These are phyloP conservation scores for Komagataella mondaviorum DNA, from an alignment of 805 yeast species.

Conservation along the genomic window DNA sequence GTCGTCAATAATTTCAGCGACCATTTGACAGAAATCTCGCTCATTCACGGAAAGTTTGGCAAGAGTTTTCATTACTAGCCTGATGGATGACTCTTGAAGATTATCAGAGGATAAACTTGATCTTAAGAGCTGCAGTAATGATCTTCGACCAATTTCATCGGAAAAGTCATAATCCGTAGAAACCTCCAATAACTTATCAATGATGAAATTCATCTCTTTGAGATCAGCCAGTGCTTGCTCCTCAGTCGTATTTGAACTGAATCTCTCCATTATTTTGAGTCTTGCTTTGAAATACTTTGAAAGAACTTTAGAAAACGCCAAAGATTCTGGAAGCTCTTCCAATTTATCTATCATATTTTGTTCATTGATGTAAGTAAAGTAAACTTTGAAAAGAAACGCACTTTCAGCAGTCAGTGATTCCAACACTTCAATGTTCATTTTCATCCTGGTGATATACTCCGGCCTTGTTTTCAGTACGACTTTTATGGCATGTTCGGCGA, in stretches of 20 bases:
- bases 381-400: conserved; percentile 57
- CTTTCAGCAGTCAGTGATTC: conserved; percentile 57
- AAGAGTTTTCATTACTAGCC: conserved; percentile 49
- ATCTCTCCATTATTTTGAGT: conserved; percentile 2
- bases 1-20: conserved; percentile 79
- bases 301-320: not conserved
- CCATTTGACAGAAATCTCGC: conserved; percentile 71
- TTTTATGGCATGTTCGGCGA: conserved; percentile 56
- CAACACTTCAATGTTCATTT: conserved; percentile 60
- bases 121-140: conserved; percentile 48
- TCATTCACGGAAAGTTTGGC: conserved; percentile 64
- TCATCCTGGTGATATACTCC: conserved; percentile 47
- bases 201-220: conserved; percentile 54
- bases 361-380: conserved; percentile 49
- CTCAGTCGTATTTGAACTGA: conserved; percentile 8
- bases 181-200: conserved; percentile 57
- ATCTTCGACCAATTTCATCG: conserved; percentile 83
- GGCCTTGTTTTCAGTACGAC: conserved; percentile 46
- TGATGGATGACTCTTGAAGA: conserved; percentile 38
- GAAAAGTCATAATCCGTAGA: conserved; percentile 70
- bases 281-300: not conserved
- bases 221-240: conserved; percentile 26
- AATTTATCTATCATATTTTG: conserved; percentile 36
- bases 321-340: conserved; percentile 21
- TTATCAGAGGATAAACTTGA: conserved; percentile 44